Evolutionary conservation across 2,329 filamentous ascomycete genomes (phyloP), one percentile per base, ranked within the genome.

Genomic region (Arthrobotrys megalospora): DNA sequence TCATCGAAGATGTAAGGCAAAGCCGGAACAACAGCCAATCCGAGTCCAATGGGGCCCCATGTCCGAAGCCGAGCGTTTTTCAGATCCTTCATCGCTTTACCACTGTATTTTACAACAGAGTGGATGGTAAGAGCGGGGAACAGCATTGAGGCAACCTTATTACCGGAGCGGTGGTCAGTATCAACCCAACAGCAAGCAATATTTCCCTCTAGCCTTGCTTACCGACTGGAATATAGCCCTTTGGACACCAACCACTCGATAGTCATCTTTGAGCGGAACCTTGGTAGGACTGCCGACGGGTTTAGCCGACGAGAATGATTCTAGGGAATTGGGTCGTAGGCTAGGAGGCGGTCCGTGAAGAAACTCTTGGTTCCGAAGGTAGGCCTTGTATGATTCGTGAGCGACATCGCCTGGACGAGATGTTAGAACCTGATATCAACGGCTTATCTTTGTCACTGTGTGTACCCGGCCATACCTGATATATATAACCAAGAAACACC

Each of bases 381-480:
- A 98, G 6, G 95, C 91, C 83, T 97, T 97, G 87, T 97, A 98
- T 5, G 96, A 95, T 85, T 99, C 96, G 83, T 97, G 91, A 38
- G 89, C 88, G 58, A 98, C 95, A 83, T 99, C 96, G 60, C 96
- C 75, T 78, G 47, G n/a, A 50, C 19, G 1, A 34, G 11, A 14
- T n/a, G 36, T 72, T 50, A 50, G 53, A 21, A 14, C 4, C 32
- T 6, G 19, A 7, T 24, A 43, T 24, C 10, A 14, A 16, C 6
- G 7, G 6, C 6, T n/a, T 6, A 11, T 24, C 10, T 12, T 58
- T 16, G 41, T 16, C n/a, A 14, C n/a, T 2, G 6, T 38, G 10
- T 1, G 16, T 21, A 32, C 1, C 24, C 48, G 32, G 21, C 10
- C 55, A 28, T 75, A 63, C 75, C 95, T 12, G 94, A 85, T 21